Conservation (phyloP, 495 filamentous ascomycete genomes). For the Amniculicola lignicola region DNA sequence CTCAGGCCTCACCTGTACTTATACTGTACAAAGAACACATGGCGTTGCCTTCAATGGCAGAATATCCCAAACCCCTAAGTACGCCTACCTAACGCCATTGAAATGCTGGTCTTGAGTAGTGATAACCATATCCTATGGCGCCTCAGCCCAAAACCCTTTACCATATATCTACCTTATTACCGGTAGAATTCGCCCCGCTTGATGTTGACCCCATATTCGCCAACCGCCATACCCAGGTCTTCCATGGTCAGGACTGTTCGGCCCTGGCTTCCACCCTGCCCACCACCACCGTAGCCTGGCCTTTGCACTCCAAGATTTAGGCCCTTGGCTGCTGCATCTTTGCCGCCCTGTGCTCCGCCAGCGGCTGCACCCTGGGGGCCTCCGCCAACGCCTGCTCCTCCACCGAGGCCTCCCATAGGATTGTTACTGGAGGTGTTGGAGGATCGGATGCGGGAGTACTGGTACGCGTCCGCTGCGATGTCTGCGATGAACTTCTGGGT, state of each 20-base stretch:
- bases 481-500: conserved; percentile 98
- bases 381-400: conserved; percentile 65
- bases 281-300: conserved; percentile 89
- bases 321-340: conserved; percentile 43
- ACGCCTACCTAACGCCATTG: too few species aligned
- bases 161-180: conserved; percentile 44
- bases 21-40: conserved; percentile 27
- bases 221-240: conserved; percentile 94
- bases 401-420: conserved; percentile 80
- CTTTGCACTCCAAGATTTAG: conserved; percentile 81
- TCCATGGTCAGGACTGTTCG: conserved; percentile 98
- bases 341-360: conserved; percentile 51
- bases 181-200: conserved; percentile 97
- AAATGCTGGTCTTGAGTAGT: too few species aligned
- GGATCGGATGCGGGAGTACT: conserved; percentile 90
- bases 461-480: conserved; percentile 94
- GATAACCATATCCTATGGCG: too few species aligned
- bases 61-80: conserved; percentile 17
- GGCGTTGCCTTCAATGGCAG: conserved; percentile 1
- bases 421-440: conserved; percentile 81
- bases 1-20: conserved; percentile 19
- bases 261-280: conserved; percentile 83
- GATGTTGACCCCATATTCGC: conserved; percentile 95
- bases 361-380: conserved; percentile 54
- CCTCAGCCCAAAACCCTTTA: too few species aligned